phyloP scores from a whole-genome alignment of 2,329 filamentous ascomycete genomes.

The Verticillium tricorpus region DNA sequence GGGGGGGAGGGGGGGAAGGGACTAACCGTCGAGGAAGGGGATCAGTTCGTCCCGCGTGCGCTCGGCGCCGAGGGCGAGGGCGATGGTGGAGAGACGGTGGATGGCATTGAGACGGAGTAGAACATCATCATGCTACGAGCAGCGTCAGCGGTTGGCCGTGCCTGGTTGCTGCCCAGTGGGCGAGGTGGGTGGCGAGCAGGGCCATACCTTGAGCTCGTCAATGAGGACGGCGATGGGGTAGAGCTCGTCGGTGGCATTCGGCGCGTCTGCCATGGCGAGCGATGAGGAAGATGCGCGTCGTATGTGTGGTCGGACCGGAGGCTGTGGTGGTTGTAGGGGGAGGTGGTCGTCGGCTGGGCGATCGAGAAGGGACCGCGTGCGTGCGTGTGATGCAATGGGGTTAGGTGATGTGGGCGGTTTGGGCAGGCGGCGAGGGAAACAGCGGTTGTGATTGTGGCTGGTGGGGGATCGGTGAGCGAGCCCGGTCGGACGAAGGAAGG shows the following conservation, averaged over 20 bases:
- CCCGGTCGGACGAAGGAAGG: neutral
- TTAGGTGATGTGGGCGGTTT: slow-evolving; percentile 4
- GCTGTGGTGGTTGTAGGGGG: neutral
- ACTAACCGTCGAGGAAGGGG: slow-evolving; percentile 95
- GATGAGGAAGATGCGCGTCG: slow-evolving; percentile 16
- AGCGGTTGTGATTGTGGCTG: neutral
- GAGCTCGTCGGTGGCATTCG: slow-evolving; percentile 93
- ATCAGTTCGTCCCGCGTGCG: slow-evolving; percentile 97
- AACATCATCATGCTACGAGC: slow-evolving; percentile 87
- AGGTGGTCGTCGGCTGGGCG: slow-evolving; percentile 7
- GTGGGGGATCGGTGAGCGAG: neutral
- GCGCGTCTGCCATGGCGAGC: slow-evolving; percentile 79
- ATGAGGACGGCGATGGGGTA: slow-evolving; percentile 99
- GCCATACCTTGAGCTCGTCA: slow-evolving; percentile 92
- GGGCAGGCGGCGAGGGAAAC: neutral
- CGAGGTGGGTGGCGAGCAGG: slow-evolving; percentile 4
- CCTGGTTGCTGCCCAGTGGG: neutral
- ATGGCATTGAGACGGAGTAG: slow-evolving; percentile 97
- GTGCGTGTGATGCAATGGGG: slow-evolving; percentile 24
- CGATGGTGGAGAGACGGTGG: slow-evolving; percentile 95
- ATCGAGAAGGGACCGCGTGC: slow-evolving; percentile 18
- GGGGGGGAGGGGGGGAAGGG: neutral
- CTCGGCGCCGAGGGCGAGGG: slow-evolving; percentile 90
- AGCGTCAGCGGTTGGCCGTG: neutral
- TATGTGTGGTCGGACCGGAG: neutral